A percentile compares a stretch with the other conserved stretches of the same genome.
phyloP scores from a whole-genome alignment of 306 rosid species.

The Inga oerstediana region DNA sequence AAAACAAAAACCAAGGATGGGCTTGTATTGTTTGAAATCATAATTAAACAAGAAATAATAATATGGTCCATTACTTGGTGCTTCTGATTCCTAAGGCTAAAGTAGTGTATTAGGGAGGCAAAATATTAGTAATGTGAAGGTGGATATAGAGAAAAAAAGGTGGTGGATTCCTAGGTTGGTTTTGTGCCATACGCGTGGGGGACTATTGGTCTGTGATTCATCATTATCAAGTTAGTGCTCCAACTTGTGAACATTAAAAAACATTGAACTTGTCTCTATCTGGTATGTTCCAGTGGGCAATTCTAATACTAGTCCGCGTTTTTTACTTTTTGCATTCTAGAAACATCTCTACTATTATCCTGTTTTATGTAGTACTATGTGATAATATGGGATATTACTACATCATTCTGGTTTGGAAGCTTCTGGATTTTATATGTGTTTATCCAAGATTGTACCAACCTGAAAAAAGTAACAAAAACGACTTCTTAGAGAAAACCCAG shows the following conservation, averaged over 20 bases:
- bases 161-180: conserved; percentile 37
- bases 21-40: neutral
- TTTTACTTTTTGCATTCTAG: conserved; percentile 8
- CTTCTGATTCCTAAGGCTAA: neutral
- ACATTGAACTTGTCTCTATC: neutral
- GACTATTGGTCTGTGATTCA: neutral
- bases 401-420: neutral
- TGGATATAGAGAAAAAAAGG: neutral
- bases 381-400: neutral
- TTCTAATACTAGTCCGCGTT: neutral
- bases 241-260: neutral
- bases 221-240: conserved; percentile 26
- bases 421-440: neutral
- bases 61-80: conserved; percentile 41
- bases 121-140: neutral
- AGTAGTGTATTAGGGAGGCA: neutral
- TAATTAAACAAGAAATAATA: neutral
- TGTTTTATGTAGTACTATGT: neutral
- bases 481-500: neutral
- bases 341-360: neutral
- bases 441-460: neutral
- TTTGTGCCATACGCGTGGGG: conserved; percentile 27
- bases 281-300: neutral
- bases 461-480: neutral
- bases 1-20: neutral